phyloP scores from a whole-genome alignment of 805 yeast genomes.

The Lipomyces orientalis region DNA sequence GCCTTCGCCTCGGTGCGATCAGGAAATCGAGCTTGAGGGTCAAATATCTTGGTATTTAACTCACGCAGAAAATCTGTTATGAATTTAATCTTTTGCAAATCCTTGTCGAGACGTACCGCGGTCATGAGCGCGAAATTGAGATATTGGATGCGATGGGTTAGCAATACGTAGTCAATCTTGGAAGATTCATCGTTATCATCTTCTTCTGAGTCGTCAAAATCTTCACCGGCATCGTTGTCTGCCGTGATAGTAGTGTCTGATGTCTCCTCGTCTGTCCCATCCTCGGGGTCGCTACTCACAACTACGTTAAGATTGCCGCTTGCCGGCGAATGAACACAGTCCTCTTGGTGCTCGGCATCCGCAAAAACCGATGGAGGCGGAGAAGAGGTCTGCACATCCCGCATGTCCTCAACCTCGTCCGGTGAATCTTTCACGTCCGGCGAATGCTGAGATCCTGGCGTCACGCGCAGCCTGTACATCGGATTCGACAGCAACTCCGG shows the following conservation, averaged over 20 bases:
- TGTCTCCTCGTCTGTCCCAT: neutral
- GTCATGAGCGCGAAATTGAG: conserved; percentile 29
- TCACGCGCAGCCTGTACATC: conserved; percentile 14
- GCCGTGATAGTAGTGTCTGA: neutral
- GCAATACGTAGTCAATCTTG: conserved; percentile 18
- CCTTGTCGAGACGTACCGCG: conserved; percentile 18
- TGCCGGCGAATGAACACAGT: neutral
- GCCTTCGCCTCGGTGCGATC: conserved; percentile 32
- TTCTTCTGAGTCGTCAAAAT: neutral
- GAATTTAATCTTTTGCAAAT: conserved; percentile 19
- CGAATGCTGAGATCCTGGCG: neutral
- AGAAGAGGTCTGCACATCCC: neutral
- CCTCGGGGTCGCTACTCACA: neutral
- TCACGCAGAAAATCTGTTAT: conserved; percentile 10
- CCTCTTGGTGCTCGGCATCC: neutral
- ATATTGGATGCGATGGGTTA: conserved; percentile 12
- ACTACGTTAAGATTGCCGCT: neutral
- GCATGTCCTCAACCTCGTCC: neutral
- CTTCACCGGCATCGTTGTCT: conserved; percentile 2
- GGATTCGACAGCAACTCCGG: conserved; percentile 27
- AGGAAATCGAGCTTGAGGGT: conserved; percentile 26
- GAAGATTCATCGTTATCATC: conserved; percentile 11
- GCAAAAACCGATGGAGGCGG: neutral
- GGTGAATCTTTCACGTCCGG: neutral
- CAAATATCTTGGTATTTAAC: conserved; percentile 21